Evolutionary conservation across 352 stramenopile species (phyloP).

Genomic region (Phytopythium montanum): DNA sequence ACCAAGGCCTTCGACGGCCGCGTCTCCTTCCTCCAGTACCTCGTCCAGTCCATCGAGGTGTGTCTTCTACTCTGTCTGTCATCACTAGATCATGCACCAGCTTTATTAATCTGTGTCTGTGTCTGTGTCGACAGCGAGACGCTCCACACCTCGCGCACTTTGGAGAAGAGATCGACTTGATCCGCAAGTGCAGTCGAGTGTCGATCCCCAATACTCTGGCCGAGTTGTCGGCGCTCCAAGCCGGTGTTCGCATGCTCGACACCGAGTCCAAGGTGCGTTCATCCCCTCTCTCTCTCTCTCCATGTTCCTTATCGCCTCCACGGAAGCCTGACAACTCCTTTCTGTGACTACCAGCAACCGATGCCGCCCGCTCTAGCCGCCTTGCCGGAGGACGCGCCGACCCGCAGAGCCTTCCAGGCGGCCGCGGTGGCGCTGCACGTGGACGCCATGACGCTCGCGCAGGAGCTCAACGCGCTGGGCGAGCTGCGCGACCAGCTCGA

Average conservation of each 20-base stretch:
- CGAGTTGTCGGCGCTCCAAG: slow-evolving; percentile 56
- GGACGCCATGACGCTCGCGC: slow-evolving; percentile 59
- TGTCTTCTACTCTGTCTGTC: slow-evolving; percentile 3
- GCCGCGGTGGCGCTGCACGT: slow-evolving; percentile 40
- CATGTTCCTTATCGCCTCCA: background rate
- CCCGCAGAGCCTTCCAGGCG: slow-evolving; percentile 14
- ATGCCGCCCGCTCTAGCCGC: slow-evolving; percentile 11
- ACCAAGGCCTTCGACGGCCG: slow-evolving; percentile 76
- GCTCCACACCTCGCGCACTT: slow-evolving; percentile 59
- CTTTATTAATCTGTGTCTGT: background rate
- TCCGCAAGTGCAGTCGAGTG: slow-evolving; percentile 63
- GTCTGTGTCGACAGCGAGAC: slow-evolving; percentile 33
- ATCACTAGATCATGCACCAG: background rate
- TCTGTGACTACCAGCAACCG: background rate
- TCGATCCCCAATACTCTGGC: slow-evolving; percentile 49
- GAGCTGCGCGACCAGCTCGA: slow-evolving; percentile 43
- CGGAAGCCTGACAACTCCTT: background rate
- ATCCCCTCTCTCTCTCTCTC: no score
- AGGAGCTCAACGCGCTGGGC: slow-evolving; percentile 46
- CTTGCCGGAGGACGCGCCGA: slow-evolving; percentile 25
- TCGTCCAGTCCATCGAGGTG: slow-evolving; percentile 72
- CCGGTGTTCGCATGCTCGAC: slow-evolving; percentile 48
- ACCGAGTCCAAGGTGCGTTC: slow-evolving; percentile 47
- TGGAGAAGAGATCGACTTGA: slow-evolving; percentile 52
- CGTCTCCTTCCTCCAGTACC: slow-evolving; percentile 76